Evolutionary conservation across 2,329 filamentous ascomycete species (phyloP).

Genomic region (Aureobasidium sp.): DNA sequence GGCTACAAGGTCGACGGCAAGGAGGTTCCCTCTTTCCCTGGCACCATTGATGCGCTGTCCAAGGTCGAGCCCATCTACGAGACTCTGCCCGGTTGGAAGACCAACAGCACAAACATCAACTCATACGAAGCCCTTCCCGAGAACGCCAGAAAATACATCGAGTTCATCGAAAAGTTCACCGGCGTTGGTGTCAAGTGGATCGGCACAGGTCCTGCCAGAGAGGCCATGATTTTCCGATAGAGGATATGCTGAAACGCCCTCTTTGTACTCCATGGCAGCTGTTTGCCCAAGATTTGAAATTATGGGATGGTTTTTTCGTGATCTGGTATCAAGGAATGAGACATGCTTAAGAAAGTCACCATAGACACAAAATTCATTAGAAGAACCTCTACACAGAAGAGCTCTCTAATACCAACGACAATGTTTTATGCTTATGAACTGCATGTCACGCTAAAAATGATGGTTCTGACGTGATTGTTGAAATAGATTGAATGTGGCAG

Average conservation of each 20-base stretch:
- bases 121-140: slow-evolving; percentile 57
- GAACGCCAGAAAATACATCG: slow-evolving; percentile 59
- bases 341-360: slow-evolving; percentile 3
- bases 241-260: not conserved
- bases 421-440: not conserved
- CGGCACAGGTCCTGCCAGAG: slow-evolving; percentile 58
- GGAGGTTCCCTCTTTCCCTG: slow-evolving; percentile 57
- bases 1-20: slow-evolving; percentile 57
- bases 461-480: not conserved
- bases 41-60: slow-evolving; percentile 53
- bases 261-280: not conserved
- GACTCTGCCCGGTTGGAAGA: slow-evolving; percentile 63
- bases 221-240: slow-evolving; percentile 51
- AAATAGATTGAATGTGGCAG: not conserved
- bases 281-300: not conserved
- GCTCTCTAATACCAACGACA: not conserved
- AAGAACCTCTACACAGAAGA: not conserved
- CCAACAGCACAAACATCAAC: slow-evolving; percentile 53
- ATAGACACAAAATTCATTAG: slow-evolving; percentile 5
- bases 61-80: slow-evolving; percentile 59
- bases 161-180: slow-evolving; percentile 60
- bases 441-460: not conserved
- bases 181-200: slow-evolving; percentile 59
- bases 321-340: slow-evolving; percentile 11
- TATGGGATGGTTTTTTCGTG: not conserved